Evolutionary conservation across 2,329 filamentous ascomycete species (phyloP), one percentile per base, ranked within the genome.

Genomic region (Domatiomyces catenatus): DNA sequence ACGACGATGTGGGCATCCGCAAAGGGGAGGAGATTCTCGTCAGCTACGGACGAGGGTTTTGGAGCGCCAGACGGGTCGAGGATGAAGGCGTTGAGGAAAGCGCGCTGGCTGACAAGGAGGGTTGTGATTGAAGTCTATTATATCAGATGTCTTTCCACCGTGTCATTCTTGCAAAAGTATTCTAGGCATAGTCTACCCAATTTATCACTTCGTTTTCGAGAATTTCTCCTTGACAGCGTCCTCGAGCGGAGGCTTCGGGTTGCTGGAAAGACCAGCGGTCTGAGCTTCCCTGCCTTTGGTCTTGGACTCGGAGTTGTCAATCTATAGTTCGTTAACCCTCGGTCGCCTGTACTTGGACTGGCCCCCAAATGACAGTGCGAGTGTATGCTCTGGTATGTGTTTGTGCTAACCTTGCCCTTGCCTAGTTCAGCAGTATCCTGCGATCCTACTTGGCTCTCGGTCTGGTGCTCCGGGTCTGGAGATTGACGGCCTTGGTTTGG

Each of bases 401-500:
- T n/a, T 10, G 18, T 22, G 42, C 52, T 49, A 47, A 54, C 52
- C 49, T 59, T 59, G 48, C 55, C 56, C 19, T 63, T 49, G 74
- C 67, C 66, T 79, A 75, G 46, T 68, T 66, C 56, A n/a, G 66
- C 76, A 1, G 79, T 73, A 10, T 75, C 62, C 5, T 75, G 63
- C 6, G 76, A 77, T 56, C 77, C 69, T 52, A 78, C 67, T 70
- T 92, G 86, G 50, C 71, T 67, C 53, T 77, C 81, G 39, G 73
- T 70, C 68, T 86, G 84, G 58, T 66, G 64, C 70, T 85, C 80
- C 24, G 85, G 84, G 48, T 80, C 71, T 55, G 87, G 88, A 28
- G 87, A 94, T 69, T 94, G 77, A 63, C 81, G 81, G 65, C 85
- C 84, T 67, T 76, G 68, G 62, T 73, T 57, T 18, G 44, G 47